Percentiles rank a stretch among this genome's conserved stretches.
phyloP scores from a whole-genome alignment of 2,329 filamentous ascomycete species.

The Alternaria longipes region DNA sequence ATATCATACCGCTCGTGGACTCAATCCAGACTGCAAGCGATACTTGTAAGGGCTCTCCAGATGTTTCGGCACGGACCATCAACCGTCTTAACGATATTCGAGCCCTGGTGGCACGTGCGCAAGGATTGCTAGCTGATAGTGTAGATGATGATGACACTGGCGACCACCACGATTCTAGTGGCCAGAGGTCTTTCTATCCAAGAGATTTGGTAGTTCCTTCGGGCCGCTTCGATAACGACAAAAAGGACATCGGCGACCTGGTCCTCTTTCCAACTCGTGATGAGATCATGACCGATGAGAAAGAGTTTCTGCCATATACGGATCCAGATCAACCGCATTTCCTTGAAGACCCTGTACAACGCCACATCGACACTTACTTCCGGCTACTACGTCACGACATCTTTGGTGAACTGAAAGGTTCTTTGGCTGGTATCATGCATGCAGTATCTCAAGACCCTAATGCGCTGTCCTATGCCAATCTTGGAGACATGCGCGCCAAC shows the following conservation, averaged over 20 bases:
- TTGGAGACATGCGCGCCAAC: slow-evolving; percentile 32
- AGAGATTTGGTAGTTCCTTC: slow-evolving; percentile 31
- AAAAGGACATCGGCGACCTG: slow-evolving; percentile 42
- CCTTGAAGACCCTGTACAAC: slow-evolving; percentile 30
- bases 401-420: slow-evolving; percentile 42
- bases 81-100: slow-evolving; percentile 21
- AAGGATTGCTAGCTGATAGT: slow-evolving; percentile 23
- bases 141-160: neutral
- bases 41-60: slow-evolving; percentile 5
- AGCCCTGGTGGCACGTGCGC: slow-evolving; percentile 27
- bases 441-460: slow-evolving; percentile 12
- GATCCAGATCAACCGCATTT: slow-evolving; percentile 42
- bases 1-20: slow-evolving; percentile 20
- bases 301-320: slow-evolving; percentile 48
- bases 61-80: neutral
- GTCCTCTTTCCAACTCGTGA: slow-evolving; percentile 43
- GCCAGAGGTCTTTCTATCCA: slow-evolving; percentile 32
- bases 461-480: slow-evolving; percentile 14
- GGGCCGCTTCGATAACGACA: slow-evolving; percentile 47
- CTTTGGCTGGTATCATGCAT: slow-evolving; percentile 33
- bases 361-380: slow-evolving; percentile 48
- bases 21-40: slow-evolving; percentile 16
- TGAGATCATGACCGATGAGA: slow-evolving; percentile 50
- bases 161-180: neutral
- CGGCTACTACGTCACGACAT: slow-evolving; percentile 46